A percentile compares a stretch with the other conserved stretches of the same genome.
Conservation (phyloP, 306 rosid genomes). For the Prunus persica region DNA sequence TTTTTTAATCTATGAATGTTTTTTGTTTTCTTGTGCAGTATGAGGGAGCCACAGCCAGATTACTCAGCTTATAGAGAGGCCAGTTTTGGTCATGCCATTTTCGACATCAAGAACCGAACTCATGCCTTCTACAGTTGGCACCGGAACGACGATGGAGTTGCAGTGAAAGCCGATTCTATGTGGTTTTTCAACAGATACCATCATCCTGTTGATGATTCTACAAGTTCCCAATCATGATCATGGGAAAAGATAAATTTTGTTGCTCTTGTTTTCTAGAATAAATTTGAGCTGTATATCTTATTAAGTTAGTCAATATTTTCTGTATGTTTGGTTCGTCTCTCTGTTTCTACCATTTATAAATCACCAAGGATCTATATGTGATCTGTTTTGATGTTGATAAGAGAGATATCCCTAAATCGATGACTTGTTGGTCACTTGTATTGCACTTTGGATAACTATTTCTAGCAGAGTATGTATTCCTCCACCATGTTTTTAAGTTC, state of each 20-base stretch:
- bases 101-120: slow-evolving; percentile 65
- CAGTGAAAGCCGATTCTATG: slow-evolving; percentile 57
- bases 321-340: too few relatives aligned
- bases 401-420: too few relatives aligned
- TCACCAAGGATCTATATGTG: too few relatives aligned
- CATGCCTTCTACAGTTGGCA: slow-evolving; percentile 70
- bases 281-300: background rate
- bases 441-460: too few relatives aligned
- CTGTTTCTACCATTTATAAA: too few relatives aligned
- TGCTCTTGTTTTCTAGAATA: background rate
- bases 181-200: slow-evolving; percentile 61
- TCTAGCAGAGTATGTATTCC: too few relatives aligned
- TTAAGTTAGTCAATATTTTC: background rate
- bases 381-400: too few relatives aligned
- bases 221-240: slow-evolving; percentile 3
- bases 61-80: slow-evolving; percentile 72
- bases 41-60: slow-evolving; percentile 64
- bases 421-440: too few relatives aligned
- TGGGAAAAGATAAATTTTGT: background rate
- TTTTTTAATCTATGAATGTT: slow-evolving; percentile 5
- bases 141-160: slow-evolving; percentile 55
- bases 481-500: too few relatives aligned
- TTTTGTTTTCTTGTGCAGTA: slow-evolving; percentile 28
- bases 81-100: slow-evolving; percentile 72
- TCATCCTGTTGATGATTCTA: slow-evolving; percentile 59